A percentile compares a stretch with the other conserved stretches of the same genome.
These are phyloP conservation scores for Guadua angustifolia DNA, from an alignment of 176 grass and related monocot genomes.

Conservation along the genomic window DNA sequence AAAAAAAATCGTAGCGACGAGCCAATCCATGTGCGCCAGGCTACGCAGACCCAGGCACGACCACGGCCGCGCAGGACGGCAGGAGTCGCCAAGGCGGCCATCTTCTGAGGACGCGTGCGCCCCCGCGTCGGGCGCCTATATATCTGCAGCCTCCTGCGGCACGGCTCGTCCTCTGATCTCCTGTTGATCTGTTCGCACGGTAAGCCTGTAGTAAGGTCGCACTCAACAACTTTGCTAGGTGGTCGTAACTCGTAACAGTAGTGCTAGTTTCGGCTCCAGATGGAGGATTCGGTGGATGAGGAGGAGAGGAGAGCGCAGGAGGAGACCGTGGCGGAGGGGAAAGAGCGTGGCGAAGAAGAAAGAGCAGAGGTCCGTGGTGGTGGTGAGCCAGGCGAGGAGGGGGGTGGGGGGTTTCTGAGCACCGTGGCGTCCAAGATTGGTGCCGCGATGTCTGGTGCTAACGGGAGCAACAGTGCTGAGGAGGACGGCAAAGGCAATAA, in stretches of 20 bases:
- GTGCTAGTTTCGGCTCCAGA: not conserved
- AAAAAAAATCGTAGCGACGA: no score
- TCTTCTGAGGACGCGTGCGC: slow-evolving; percentile 17
- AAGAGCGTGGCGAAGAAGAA: slow-evolving; percentile 11
- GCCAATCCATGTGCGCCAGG: no score
- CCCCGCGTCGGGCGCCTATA: slow-evolving; percentile 12
- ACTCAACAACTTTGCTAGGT: not conserved
- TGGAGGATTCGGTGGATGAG: slow-evolving; percentile 59
- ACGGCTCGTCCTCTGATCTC: slow-evolving; percentile 19
- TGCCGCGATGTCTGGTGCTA: slow-evolving; percentile 35
- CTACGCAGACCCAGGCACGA: not conserved
- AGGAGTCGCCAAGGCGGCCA: not conserved
- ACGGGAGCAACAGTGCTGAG: slow-evolving; percentile 1
- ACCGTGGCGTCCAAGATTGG: slow-evolving; percentile 60
- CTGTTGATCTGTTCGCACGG: not conserved
- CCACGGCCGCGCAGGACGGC: not conserved
- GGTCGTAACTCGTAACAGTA: not conserved
- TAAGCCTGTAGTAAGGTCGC: not conserved
- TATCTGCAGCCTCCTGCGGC: not conserved
- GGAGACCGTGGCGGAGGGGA: slow-evolving; percentile 18
- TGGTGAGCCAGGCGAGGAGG: slow-evolving; percentile 18
- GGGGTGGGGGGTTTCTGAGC: slow-evolving; percentile 47
- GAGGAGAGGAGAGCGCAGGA: slow-evolving; percentile 56
- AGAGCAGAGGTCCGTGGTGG: not conserved
- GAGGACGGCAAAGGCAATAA: not conserved